These are phyloP conservation scores for Ailanthus altissimus DNA, from an alignment of 345 rosid genomes.

Conservation along the genomic window DNA sequence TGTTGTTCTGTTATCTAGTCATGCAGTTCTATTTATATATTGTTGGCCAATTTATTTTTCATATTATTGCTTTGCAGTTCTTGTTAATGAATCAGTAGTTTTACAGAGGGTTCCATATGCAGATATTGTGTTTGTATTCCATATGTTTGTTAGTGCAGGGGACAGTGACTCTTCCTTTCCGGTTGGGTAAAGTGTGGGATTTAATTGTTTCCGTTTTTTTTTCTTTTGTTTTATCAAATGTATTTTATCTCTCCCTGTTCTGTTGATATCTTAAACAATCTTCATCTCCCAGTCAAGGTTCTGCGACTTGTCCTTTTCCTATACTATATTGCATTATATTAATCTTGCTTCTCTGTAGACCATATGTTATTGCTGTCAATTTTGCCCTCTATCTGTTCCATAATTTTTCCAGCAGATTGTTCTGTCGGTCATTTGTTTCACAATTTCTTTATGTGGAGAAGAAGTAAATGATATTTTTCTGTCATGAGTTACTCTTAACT, in stretches of 20 bases:
- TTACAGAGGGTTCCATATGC: neutral
- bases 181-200: neutral
- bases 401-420: neutral
- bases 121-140: neutral
- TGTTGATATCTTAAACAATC: slow-evolving; percentile 1
- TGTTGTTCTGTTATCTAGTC: neutral
- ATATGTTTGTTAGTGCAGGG: slow-evolving; percentile 16
- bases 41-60: neutral
- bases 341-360: neutral
- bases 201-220: neutral
- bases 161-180: neutral
- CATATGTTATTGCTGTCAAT: neutral
- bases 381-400: neutral
- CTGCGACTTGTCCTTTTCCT: neutral
- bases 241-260: neutral
- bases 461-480: neutral
- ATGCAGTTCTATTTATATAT: neutral
- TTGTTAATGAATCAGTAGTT: neutral
- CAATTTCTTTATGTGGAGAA: neutral
- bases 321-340: neutral
- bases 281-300: neutral
- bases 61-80: slow-evolving; percentile 1
- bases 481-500: neutral
- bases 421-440: neutral
- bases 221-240: neutral